Evolutionary conservation across 2,329 filamentous ascomycete species (phyloP).

Genomic region (Aspergillus chevalieri): DNA sequence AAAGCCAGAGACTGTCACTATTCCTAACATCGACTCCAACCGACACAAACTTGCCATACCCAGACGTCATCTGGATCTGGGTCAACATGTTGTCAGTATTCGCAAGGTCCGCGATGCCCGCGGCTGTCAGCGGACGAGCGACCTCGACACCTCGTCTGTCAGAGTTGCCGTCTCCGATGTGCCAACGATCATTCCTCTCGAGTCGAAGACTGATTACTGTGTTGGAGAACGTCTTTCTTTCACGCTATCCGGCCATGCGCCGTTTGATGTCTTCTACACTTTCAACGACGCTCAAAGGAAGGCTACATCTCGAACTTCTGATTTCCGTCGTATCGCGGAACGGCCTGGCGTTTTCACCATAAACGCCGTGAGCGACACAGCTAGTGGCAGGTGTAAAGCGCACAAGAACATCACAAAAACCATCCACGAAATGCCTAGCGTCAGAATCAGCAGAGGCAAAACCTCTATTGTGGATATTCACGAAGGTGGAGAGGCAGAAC

Average conservation of each 20-base stretch:
- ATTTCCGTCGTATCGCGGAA: conserved; percentile 89
- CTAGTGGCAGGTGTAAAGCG: conserved; percentile 74
- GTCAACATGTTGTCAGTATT: conserved; percentile 83
- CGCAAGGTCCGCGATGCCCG: conserved; percentile 81
- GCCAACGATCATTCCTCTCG: conserved; percentile 80
- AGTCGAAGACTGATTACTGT: conserved; percentile 81
- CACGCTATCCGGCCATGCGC: conserved; percentile 80
- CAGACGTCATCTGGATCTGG: conserved; percentile 74
- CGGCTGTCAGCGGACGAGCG: conserved; percentile 75
- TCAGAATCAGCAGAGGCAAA: conserved; percentile 78
- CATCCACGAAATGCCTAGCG: conserved; percentile 88
- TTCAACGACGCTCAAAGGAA: conserved; percentile 75
- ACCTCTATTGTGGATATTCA: conserved; percentile 86
- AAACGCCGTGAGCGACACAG: conserved; percentile 78
- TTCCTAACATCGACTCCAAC: conserved; percentile 70
- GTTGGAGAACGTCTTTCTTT: conserved; percentile 93
- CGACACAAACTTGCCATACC: conserved; percentile 78
- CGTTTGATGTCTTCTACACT: conserved; percentile 87
- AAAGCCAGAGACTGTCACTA: conserved; percentile 71
- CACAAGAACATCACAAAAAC: conserved; percentile 69
- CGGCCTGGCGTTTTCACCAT: conserved; percentile 83
- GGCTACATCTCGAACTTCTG: conserved; percentile 65
- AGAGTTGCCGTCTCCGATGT: conserved; percentile 91
- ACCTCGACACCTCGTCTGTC: conserved; percentile 66
- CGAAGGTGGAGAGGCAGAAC: conserved; percentile 88